Base-by-base conservation (phyloP, 768 basidiomycete genomes). In the Boletus reticulatus region DNA sequence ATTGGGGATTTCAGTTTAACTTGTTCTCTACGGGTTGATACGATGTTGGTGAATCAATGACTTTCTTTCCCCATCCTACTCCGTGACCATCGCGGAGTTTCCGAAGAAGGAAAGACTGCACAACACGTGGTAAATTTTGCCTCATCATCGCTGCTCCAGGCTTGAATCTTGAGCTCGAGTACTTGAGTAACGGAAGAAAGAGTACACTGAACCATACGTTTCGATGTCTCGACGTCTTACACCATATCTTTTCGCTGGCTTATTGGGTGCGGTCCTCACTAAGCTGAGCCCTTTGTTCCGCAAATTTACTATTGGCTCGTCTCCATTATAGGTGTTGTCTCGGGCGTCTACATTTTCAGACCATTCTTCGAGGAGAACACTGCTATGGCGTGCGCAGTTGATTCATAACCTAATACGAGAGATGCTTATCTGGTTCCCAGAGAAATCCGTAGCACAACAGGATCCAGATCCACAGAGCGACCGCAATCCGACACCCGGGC, bases 271-370 rank as follows among this genome's bases (percentile, higher is more conserved):
- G 58, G 43, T 17, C 19, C 50, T 48, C 53, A 20, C 6, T 4
- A 31, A 47, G 48, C 13, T 32, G 9, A 46, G 14, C 17, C 22
- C 3, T 22, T 22, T 6, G 8, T 46, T 36, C 44, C n/a, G 11
- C 22, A 31, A 38, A 44, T 54, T 65, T 11, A 55, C 46, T n/a
- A 22, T 27, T 41, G 11, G 36, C 37, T 11, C 24, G 14, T 20
- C 43, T 49, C 31, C 43, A 19, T 55, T 55, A 48, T 58, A 88
- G 87, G 87, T 31, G 67, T 85, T 48, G 60, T 76, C 27, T 86
- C 87, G 13, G 87, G 87, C 10, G 65, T 85, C 20, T 87, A 88
- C 65, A 83, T 87, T 50, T 88, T 88, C 72, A 78, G 80, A 62
- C 85, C 85, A 27, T 42, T 74, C 19, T 56, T 79, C 11, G 68